Percentiles rank a stretch among this genome's conserved stretches.
phyloP scores from a whole-genome alignment of 768 basidiomycete species.

The Mycena chlorophos region DNA sequence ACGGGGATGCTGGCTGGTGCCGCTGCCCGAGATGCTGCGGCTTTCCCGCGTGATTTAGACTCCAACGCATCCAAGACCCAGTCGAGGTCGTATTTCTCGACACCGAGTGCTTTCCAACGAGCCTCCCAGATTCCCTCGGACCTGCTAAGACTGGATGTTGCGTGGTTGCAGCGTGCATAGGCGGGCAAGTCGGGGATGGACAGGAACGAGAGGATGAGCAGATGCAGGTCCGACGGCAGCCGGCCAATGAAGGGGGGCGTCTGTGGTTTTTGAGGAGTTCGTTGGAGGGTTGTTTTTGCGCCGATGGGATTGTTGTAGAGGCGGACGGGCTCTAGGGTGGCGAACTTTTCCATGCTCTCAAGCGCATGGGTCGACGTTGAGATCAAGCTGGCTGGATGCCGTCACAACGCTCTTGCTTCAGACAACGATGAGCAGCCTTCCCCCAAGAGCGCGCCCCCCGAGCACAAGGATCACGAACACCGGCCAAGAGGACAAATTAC shows the following conservation, averaged over 20 bases:
- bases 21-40: slow-evolving; percentile 38
- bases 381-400: neutral
- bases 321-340: slow-evolving; percentile 76
- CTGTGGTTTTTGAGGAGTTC: slow-evolving; percentile 24
- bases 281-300: slow-evolving; percentile 32
- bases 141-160: slow-evolving; percentile 59
- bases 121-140: slow-evolving; percentile 79
- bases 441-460: no score
- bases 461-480: no score
- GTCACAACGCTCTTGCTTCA: neutral
- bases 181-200: slow-evolving; percentile 80
- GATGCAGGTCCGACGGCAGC: slow-evolving; percentile 76
- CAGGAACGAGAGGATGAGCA: slow-evolving; percentile 69
- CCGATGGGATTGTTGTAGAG: slow-evolving; percentile 50
- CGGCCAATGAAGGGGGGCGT: slow-evolving; percentile 60
- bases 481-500: no score
- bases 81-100: slow-evolving; percentile 45
- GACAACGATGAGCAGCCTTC: no score
- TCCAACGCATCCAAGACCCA: slow-evolving; percentile 64
- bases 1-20: slow-evolving; percentile 64
- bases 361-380: neutral
- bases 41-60: slow-evolving; percentile 40
- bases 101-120: slow-evolving; percentile 64
- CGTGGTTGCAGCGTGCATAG: slow-evolving; percentile 67
- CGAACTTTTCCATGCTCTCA: slow-evolving; percentile 77